Evolutionary conservation across 2,329 filamentous ascomycete genomes (phyloP).

Genomic region (Fusarium praegraminearum): DNA sequence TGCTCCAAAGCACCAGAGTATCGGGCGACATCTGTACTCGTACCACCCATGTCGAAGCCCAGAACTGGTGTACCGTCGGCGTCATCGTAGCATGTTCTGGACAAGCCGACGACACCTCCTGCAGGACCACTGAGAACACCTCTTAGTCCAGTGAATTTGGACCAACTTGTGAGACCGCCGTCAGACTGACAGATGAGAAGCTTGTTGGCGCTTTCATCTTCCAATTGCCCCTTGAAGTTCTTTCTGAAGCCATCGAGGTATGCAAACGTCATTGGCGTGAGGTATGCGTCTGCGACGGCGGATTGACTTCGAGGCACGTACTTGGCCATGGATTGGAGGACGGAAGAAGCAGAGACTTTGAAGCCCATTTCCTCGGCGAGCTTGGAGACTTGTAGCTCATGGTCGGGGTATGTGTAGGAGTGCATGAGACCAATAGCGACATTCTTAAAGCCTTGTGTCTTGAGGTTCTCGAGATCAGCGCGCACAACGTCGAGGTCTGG

Average conservation of each 20-base stretch:
- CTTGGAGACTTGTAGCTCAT: conserved; percentile 57
- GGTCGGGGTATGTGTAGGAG: conserved; percentile 72
- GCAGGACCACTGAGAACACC: conserved; percentile 48
- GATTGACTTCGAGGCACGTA: conserved; percentile 59
- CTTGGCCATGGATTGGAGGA: conserved; percentile 59
- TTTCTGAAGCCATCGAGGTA: conserved; percentile 53
- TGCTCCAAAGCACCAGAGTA: conserved; percentile 78
- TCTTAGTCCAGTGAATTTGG: conserved; percentile 45
- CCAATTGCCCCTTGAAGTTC: conserved; percentile 44
- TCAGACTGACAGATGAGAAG: conserved; percentile 49
- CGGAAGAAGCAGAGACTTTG: conserved; percentile 53
- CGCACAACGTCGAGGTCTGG: conserved; percentile 68
- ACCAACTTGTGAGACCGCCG: conserved; percentile 47
- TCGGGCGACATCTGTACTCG: conserved; percentile 77
- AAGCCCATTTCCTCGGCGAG: conserved; percentile 58
- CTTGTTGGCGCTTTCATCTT: conserved; percentile 48
- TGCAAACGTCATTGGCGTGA: conserved; percentile 55
- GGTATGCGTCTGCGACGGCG: conserved; percentile 58
- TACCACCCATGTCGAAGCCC: conserved; percentile 63
- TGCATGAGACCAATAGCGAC: conserved; percentile 76
- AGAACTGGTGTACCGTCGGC: conserved; percentile 43
- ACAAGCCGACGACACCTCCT: conserved; percentile 47
- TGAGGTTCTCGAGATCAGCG: conserved; percentile 69
- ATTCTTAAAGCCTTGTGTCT: conserved; percentile 67
- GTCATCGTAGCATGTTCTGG: conserved; percentile 45